Percentiles rank a stretch among this genome's conserved stretches.
Evolutionary conservation across 257 asterid species (phyloP).

Genomic region (Solanum medicagineum): DNA sequence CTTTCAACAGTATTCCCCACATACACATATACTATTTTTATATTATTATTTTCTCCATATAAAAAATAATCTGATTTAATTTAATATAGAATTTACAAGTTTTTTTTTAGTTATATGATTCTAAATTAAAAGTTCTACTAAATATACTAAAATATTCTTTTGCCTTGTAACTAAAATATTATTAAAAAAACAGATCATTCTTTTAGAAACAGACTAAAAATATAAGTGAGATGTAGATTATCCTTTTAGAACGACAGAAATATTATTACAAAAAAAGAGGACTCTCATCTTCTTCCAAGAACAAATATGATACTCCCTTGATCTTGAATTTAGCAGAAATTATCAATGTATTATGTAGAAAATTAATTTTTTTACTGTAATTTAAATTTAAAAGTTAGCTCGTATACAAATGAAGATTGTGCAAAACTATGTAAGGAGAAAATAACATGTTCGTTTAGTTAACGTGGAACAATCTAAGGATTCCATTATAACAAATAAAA

Average conservation of each 20-base stretch:
- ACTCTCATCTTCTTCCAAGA: background rate
- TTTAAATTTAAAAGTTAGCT: background rate
- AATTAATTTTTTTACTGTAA: background rate
- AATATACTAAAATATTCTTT: too few species aligned
- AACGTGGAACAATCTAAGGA: background rate
- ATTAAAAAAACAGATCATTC: too few species aligned
- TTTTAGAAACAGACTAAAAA: too few species aligned
- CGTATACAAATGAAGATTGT: background rate
- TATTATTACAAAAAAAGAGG: background rate
- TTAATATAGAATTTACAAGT: too few species aligned
- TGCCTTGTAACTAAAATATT: too few species aligned
- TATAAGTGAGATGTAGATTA: too few species aligned
- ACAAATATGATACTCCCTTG: background rate
- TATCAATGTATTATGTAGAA: background rate
- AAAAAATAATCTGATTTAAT: too few species aligned
- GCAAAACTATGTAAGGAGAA: background rate
- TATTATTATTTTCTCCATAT: background rate
- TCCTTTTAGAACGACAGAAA: too few species aligned
- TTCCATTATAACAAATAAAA: too few species aligned
- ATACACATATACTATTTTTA: slow-evolving; percentile 2
- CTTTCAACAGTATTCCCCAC: slow-evolving; percentile 21
- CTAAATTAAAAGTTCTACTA: too few species aligned
- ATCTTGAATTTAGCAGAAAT: background rate
- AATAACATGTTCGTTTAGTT: background rate
- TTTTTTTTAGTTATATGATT: too few species aligned